A percentile compares a stretch with the other conserved stretches of the same genome.
These are phyloP conservation scores for Ustilago crameri DNA, from an alignment of 1,284 basidiomycete genomes.

Conservation along the genomic window DNA sequence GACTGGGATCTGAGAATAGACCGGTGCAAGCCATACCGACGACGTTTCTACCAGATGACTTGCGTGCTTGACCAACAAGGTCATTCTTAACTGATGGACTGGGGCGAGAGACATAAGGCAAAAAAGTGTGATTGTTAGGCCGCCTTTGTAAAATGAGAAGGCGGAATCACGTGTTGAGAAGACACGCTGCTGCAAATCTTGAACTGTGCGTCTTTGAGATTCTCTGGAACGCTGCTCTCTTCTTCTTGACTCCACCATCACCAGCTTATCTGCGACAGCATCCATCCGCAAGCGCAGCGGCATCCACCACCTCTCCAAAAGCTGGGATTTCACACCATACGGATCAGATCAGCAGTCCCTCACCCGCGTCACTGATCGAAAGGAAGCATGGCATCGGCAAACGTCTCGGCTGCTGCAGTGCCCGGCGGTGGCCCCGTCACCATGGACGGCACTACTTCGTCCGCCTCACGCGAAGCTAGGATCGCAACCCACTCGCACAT, in stretches of 20 bases:
- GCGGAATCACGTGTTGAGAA: background rate
- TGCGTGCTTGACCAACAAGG: too few relatives aligned
- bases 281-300: background rate
- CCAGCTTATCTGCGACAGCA: slow-evolving; percentile 6
- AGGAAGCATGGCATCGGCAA: slow-evolving; percentile 30
- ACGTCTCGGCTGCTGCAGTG: slow-evolving; percentile 22
- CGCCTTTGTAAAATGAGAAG: too few relatives aligned
- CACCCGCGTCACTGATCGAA: background rate
- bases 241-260: slow-evolving; percentile 7
- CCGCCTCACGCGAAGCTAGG: slow-evolving; percentile 68
- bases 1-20: too few relatives aligned
- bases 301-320: background rate
- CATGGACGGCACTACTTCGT: slow-evolving; percentile 30
- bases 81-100: too few relatives aligned
- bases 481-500: slow-evolving; percentile 94
- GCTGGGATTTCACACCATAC: too few relatives aligned
- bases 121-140: too few relatives aligned
- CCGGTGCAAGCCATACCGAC: too few relatives aligned
- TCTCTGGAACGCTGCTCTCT: slow-evolving; percentile 1
- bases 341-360: background rate
- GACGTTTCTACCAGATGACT: too few relatives aligned
- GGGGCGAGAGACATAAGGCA: too few relatives aligned
- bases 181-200: slow-evolving; percentile 23
- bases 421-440: slow-evolving; percentile 36
- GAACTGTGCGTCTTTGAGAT: slow-evolving; percentile 17